Base-by-base conservation (phyloP, 2,329 filamentous ascomycete species). In the Didymella arachidicola region DNA sequence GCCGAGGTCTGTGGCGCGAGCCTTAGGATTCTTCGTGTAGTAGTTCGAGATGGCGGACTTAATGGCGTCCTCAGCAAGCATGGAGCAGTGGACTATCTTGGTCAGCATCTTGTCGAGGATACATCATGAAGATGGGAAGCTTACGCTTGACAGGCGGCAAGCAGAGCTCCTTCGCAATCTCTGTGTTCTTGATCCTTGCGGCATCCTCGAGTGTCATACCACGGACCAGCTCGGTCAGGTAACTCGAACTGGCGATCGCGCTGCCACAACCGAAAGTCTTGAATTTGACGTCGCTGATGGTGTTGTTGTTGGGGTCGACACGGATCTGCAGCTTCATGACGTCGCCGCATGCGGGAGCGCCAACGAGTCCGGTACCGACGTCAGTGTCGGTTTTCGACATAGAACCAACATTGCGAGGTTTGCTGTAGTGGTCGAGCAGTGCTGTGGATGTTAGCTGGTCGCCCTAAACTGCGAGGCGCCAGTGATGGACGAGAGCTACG, bases 151-250 rank as follows among this genome's bases (percentile, higher is more conserved):
- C 92, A 61, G 92, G 92, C 34, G 92, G 92, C 73, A 95, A 80
- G 74, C 92, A 95, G 57, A 97, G 83, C 81, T 99, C 96, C 83
- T 96, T 96, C 36, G 95, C 95, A 75, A 99, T 99, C 80, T 99
- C 93, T 3, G 94, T 97, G 81, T 99, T 99, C 82, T 92, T 90
- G 71, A 99, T 91, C 81, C 90, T 89, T 53, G 89, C 88, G 32
- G 96, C 95, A 77, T 99, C 92, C 71, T 99, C 95, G 66, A 99
- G 80, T 14, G 90, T 96, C 94, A 98, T 99, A 61, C 95, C 95
- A 64, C 92, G 87, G 63, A 99, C 93, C 60, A 99, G 83, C 80
- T 97, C 93, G 8, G 95, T 99, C 71, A 99, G 81, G 77, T 99
- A 99, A 74, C 90, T 95, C 59, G 91, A 96, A 64, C 90, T 94